Percentiles rank a stretch among this genome's conserved stretches.
These are phyloP conservation scores for Apiospora koreana DNA, from an alignment of 2,329 filamentous ascomycete species.

Conservation along the genomic window DNA sequence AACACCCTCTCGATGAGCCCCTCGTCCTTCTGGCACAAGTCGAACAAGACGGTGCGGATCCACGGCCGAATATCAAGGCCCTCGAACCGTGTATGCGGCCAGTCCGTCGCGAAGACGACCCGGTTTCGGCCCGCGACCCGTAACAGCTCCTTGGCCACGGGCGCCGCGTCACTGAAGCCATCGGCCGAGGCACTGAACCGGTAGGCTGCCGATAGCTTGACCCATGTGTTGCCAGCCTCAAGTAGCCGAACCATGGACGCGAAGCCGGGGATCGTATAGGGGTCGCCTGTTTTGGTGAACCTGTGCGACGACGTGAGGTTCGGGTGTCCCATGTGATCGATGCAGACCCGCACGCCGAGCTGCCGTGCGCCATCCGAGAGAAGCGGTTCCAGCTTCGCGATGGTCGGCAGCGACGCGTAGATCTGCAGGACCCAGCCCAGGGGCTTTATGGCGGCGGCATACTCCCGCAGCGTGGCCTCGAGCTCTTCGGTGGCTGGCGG, in stretches of 20 bases:
- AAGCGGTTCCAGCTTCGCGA: slow-evolving; percentile 49
- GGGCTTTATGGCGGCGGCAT: slow-evolving; percentile 13
- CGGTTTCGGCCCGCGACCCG: slow-evolving; percentile 40
- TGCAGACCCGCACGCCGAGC: slow-evolving; percentile 53
- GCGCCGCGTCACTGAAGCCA: slow-evolving; percentile 44
- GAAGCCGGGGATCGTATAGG: slow-evolving; percentile 51
- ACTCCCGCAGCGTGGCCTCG: slow-evolving; percentile 25
- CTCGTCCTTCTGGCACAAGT: slow-evolving; percentile 50
- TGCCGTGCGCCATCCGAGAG: slow-evolving; percentile 33
- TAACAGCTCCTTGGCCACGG: slow-evolving; percentile 51
- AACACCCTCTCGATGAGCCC: slow-evolving; percentile 52
- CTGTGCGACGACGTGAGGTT: background rate
- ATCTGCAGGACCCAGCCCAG: slow-evolving; percentile 41
- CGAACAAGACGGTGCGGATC: slow-evolving; percentile 49
- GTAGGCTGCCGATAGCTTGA: slow-evolving; percentile 62
- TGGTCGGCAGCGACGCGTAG: background rate
- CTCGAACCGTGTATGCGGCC: slow-evolving; percentile 65
- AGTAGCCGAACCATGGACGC: slow-evolving; percentile 48
- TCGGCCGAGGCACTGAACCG: slow-evolving; percentile 47
- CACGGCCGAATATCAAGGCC: slow-evolving; percentile 57
- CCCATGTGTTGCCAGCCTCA: slow-evolving; percentile 48
- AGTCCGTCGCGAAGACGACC: slow-evolving; percentile 62
- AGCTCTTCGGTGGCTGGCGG: slow-evolving; percentile 37
- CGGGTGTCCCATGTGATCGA: slow-evolving; percentile 45
- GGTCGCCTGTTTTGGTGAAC: slow-evolving; percentile 26